Evolutionary conservation across 2,329 filamentous ascomycete genomes (phyloP), one percentile per base, ranked within the genome.

Genomic region (Apiospora marii): DNA sequence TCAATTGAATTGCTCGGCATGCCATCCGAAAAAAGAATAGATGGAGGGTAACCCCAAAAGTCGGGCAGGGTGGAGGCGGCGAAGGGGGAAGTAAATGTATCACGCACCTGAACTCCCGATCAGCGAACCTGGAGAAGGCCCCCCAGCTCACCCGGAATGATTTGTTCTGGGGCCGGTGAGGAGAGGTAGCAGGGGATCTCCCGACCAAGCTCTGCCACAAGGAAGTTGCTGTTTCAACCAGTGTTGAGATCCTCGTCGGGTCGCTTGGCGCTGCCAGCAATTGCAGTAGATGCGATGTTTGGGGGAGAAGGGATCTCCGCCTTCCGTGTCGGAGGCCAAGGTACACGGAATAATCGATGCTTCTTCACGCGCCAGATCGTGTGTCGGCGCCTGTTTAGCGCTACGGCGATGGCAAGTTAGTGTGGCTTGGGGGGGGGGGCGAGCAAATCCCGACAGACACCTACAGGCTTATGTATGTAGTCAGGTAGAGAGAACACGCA

Each of bases 251-350:
- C 34, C 58, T 64, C 58, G 58, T 64, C 34, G 22, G 34, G 34
- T 41, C 30, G 34, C 58, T 64, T 41, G 58, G 58, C 30, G 58
- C 34, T 10, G 34, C 58, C 34, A 64, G 10, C 34, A 64, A n/a
- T 64, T 13, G 58, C 22, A 64, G 58, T 64, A n/a, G 37, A 64
- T 37, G 58, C 30, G 34, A 37, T 64, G 34, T 64, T 64, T 64
- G 58, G 58, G 58, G 14, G 34, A 13, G 22, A 64, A 64, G 58
- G 58, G 58, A 64, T 64, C 58, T 64, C 16, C 58, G 8, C 58
- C 19, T 64, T 64, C 58, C 58, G 58, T 64, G 58, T 64, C 58
- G 58, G 58, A 64, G 30, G 58, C 58, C 58, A 64, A 64, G 58
- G 58, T n/a, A 41, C 34, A 24, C 34, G n/a, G 58, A 41, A 64